A percentile compares a stretch with the other conserved stretches of the same genome.
These are phyloP conservation scores for Ustilago shanxiensis DNA, from an alignment of 1,284 basidiomycete species.

Conservation along the genomic window DNA sequence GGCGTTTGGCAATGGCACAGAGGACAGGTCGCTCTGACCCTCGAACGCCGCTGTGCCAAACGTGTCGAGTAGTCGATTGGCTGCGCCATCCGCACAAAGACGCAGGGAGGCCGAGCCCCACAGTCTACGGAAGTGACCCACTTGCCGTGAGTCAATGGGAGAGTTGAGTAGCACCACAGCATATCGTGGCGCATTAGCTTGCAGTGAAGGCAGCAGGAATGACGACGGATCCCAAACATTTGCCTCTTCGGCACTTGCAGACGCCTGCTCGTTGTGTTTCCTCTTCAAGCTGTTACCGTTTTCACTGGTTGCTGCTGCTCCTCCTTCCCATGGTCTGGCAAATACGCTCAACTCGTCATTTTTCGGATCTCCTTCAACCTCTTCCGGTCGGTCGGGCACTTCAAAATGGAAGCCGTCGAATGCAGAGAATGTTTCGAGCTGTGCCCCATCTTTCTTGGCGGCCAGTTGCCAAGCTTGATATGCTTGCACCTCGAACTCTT, in stretches of 20 bases:
- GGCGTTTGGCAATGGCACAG: conserved; percentile 76
- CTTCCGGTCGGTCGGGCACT: conserved; percentile 23
- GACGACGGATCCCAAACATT: conserved; percentile 27
- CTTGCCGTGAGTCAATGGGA: conserved; percentile 46
- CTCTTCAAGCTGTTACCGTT: conserved; percentile 28
- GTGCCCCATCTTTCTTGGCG: not conserved
- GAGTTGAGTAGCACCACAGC: conserved; percentile 61
- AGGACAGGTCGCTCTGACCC: not conserved
- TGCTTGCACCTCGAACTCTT: conserved; percentile 58
- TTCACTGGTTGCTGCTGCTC: not conserved
- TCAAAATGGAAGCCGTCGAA: conserved; percentile 49
- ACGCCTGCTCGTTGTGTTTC: conserved; percentile 20
- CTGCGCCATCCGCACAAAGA: conserved; percentile 91
- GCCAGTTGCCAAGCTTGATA: conserved; percentile 51
- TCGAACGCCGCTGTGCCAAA: conserved; percentile 70
- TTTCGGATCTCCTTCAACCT: not conserved
- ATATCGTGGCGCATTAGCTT: conserved; percentile 16
- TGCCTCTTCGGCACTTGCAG: not conserved
- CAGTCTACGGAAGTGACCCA: conserved; percentile 38
- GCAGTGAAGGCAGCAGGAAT: conserved; percentile 19
- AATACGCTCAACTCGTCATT: conserved; percentile 5
- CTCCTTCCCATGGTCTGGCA: conserved; percentile 33
- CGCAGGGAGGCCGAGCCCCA: conserved; percentile 64
- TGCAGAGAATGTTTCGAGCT: conserved; percentile 34
- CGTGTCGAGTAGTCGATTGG: conserved; percentile 84